phyloP scores from a whole-genome alignment of 495 filamentous ascomycete species.

The Penicillium crystallinum region DNA sequence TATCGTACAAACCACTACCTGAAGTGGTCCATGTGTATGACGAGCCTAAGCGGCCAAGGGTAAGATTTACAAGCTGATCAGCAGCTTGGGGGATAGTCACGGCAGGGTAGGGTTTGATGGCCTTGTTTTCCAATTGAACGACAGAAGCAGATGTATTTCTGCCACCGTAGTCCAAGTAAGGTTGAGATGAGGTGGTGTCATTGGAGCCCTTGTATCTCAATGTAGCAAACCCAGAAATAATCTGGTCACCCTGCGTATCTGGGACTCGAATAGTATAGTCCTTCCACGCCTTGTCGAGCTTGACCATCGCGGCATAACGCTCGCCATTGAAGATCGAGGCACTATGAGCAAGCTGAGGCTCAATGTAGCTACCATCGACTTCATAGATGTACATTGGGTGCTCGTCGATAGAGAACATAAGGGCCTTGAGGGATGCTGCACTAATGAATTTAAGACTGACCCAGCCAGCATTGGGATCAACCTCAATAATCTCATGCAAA shows the following conservation, averaged over 20 bases:
- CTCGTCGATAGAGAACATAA: constrained; percentile 40
- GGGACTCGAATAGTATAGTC: constrained; percentile 35
- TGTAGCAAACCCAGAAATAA: constrained; percentile 31
- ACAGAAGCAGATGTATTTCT: constrained; percentile 27
- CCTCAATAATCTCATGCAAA: constrained; percentile 30
- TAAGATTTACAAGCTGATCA: constrained; percentile 38
- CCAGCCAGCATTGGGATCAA: constrained; percentile 37
- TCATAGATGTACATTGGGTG: constrained; percentile 39
- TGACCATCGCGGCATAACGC: constrained; percentile 35
- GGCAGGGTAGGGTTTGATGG: constrained; percentile 32
- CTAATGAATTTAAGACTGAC: constrained; percentile 47
- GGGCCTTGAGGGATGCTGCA: constrained; percentile 31
- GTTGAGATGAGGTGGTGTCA: constrained; percentile 13
- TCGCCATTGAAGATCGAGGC: constrained; percentile 31
- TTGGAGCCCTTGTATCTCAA: constrained; percentile 31
- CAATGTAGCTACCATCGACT: constrained; percentile 36
- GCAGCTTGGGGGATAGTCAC: constrained; percentile 24
- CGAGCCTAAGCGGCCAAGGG: constrained; percentile 27
- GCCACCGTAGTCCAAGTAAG: constrained; percentile 40
- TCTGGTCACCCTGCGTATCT: constrained; percentile 29
- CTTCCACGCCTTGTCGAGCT: constrained; percentile 29
- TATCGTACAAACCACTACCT: constrained; percentile 22
- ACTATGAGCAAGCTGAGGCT: constrained; percentile 28
- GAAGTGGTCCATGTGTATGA: constrained; percentile 41
- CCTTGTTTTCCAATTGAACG: constrained; percentile 26